Conservation (phyloP, 192 early-diverging fungal genomes). For the Phycomyces blakesleeanus region DNA sequence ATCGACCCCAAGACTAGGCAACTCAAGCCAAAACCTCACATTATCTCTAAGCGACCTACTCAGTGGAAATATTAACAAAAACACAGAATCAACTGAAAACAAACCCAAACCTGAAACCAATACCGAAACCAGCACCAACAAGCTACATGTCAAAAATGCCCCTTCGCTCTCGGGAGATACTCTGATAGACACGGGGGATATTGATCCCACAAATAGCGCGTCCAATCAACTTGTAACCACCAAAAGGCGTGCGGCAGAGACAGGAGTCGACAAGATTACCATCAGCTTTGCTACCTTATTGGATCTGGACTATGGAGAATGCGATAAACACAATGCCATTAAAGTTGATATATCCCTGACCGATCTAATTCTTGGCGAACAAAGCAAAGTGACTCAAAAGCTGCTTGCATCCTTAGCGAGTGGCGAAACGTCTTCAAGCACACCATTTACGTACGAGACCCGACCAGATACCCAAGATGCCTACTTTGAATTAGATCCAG, state of each 20-base stretch:
- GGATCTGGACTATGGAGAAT: neutral
- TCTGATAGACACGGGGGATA: too few species aligned
- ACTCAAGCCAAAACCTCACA: too few species aligned
- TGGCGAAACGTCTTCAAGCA: neutral
- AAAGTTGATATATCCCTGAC: neutral
- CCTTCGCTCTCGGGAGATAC: too few species aligned
- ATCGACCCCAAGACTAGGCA: too few species aligned
- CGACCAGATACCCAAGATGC: neutral
- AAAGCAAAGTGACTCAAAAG: neutral
- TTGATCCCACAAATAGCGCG: neutral
- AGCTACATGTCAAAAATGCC: too few species aligned
- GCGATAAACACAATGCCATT: neutral
- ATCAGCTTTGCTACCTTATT: neutral
- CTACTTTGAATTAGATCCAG: neutral
- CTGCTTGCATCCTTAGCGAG: neutral
- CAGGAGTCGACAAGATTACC: neutral
- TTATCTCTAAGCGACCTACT: too few species aligned
- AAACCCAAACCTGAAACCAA: too few species aligned
- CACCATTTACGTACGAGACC: neutral
- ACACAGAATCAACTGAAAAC: too few species aligned
- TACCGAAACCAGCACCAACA: too few species aligned
- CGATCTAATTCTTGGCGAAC: neutral
- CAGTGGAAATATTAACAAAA: too few species aligned
- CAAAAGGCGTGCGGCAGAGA: neutral
- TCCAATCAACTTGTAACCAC: neutral